phyloP scores from a whole-genome alignment of 2,329 filamentous ascomycete genomes.

The Hymenoscyphus occultus region DNA sequence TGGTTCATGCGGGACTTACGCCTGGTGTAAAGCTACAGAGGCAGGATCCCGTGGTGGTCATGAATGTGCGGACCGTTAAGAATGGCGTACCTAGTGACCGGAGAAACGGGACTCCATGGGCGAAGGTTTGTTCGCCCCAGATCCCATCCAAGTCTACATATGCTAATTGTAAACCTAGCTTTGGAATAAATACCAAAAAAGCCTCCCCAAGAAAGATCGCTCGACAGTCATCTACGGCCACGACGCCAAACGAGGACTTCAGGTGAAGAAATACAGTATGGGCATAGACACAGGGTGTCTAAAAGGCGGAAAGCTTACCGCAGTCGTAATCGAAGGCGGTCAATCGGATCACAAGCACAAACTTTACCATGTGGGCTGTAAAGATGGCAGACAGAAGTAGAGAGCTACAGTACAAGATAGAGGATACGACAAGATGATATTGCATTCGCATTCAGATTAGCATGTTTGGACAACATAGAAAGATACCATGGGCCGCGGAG shows the following conservation, averaged over 20 bases:
- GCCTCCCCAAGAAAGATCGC: conserved; percentile 38
- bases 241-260: conserved; percentile 70
- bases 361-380: conserved; percentile 34
- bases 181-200: conserved; percentile 53
- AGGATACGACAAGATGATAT: neutral
- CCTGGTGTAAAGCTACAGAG: conserved; percentile 67
- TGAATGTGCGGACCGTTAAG: conserved; percentile 77
- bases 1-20: conserved; percentile 84
- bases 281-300: conserved; percentile 85
- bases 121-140: conserved; percentile 28
- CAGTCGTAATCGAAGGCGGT: conserved; percentile 66
- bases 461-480: neutral
- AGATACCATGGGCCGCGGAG: conserved; percentile 3
- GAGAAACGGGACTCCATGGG: conserved; percentile 31
- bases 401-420: neutral
- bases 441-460: neutral
- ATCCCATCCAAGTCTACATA: neutral
- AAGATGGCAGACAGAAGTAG: conserved; percentile 22
- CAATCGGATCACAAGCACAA: conserved; percentile 37
- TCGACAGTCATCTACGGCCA: conserved; percentile 84
- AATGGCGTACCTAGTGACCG: conserved; percentile 32
- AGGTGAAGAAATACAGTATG: conserved; percentile 67
- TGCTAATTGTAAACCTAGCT: conserved; percentile 38
- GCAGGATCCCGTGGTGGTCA: conserved; percentile 76
- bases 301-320: conserved; percentile 70